Percentiles rank a stretch among this genome's conserved stretches.
Conservation (phyloP, 176 grass and related monocot species). For the Eleusine indica region DNA sequence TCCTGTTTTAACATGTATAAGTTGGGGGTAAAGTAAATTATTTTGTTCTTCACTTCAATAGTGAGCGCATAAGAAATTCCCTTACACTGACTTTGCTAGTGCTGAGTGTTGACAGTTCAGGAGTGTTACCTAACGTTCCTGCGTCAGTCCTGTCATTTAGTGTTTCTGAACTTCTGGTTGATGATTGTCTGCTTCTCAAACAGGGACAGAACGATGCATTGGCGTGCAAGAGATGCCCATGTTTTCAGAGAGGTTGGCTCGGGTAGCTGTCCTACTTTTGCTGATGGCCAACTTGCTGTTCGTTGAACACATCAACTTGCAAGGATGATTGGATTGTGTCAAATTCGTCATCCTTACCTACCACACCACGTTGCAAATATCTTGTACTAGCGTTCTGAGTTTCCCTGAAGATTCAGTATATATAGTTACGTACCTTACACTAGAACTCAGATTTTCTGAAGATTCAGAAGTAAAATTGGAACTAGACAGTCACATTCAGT, state of each 20-base stretch:
- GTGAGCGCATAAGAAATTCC: background rate
- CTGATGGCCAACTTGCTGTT: conserved; percentile 1
- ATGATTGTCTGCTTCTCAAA: conserved; percentile 12
- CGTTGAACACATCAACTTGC: conserved; percentile 31
- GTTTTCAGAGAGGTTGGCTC: background rate
- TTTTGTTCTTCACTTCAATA: conserved; percentile 37
- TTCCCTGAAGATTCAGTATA: background rate
- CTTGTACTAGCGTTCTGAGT: background rate
- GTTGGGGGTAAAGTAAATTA: conserved; percentile 51
- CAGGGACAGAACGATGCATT: conserved; percentile 7
- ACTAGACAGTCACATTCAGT: background rate
- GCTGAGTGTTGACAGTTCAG: background rate
- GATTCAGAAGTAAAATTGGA: background rate
- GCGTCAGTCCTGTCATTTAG: conserved; percentile 13
- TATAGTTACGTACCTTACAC: background rate
- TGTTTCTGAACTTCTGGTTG: background rate
- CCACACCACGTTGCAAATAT: background rate
- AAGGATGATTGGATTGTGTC: background rate
- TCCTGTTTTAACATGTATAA: conserved; percentile 36
- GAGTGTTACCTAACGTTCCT: background rate
- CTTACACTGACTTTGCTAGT: background rate
- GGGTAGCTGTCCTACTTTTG: background rate
- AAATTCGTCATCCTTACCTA: conserved; percentile 18
- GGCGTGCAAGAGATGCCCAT: conserved; percentile 25
- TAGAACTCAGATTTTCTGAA: background rate